Evolutionary conservation across 2,329 filamentous ascomycete genomes (phyloP).

Genomic region (Emmonsiellopsis sp.): DNA sequence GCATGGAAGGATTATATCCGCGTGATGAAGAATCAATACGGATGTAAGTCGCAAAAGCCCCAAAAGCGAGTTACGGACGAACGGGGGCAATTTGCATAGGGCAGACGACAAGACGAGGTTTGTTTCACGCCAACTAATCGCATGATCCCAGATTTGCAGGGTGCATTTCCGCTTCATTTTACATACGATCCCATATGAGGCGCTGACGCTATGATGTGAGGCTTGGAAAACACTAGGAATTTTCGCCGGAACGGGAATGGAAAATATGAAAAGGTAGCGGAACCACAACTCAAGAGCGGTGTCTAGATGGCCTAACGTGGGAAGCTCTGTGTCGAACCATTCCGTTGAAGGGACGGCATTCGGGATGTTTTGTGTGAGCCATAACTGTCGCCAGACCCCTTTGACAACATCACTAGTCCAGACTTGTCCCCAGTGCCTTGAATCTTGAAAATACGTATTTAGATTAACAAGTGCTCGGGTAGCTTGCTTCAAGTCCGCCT

Average conservation of each 20-base stretch:
- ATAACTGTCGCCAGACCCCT: constrained; percentile 38
- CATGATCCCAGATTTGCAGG: constrained; percentile 55
- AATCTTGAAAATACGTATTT: constrained; percentile 41
- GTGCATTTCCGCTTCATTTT: constrained; percentile 52
- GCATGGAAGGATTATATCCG: constrained; percentile 50
- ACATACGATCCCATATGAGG: constrained; percentile 52
- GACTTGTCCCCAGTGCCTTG: constrained; percentile 39
- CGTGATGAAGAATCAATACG: constrained; percentile 42
- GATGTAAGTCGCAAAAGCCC: constrained; percentile 40
- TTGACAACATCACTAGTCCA: constrained; percentile 39
- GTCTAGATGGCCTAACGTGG: constrained; percentile 27
- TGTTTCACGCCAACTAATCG: constrained; percentile 52
- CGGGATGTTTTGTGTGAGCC: constrained; percentile 37
- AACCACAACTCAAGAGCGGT: constrained; percentile 31
- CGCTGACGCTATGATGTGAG: constrained; percentile 53
- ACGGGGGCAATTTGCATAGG: constrained; percentile 39
- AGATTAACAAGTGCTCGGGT: constrained; percentile 41
- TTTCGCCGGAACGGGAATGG: constrained; percentile 46
- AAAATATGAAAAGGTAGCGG: constrained; percentile 46
- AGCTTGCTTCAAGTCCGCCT: constrained; percentile 35
- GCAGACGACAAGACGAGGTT: constrained; percentile 42
- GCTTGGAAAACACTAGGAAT: constrained; percentile 54
- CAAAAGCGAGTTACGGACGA: constrained; percentile 40
- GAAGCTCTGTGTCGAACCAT: constrained; percentile 31
- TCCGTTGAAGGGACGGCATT: constrained; percentile 26